phyloP scores from a whole-genome alignment of 140 eudicot genomes.

The Anethum foeniculum region DNA sequence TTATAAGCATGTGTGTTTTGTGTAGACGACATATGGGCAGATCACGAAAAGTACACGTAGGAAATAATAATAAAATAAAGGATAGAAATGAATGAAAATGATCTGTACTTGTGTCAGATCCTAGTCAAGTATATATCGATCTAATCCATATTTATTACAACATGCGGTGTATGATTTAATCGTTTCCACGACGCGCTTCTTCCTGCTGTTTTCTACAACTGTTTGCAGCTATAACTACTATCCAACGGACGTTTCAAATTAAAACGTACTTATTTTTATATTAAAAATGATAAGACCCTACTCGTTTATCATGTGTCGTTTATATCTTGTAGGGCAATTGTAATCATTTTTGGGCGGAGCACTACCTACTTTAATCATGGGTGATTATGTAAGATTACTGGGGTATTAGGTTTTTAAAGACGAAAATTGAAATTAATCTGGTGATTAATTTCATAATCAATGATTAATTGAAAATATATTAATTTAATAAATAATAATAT shows the following conservation, averaged over 20 bases:
- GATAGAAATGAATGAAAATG: background rate
- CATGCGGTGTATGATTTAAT: background rate
- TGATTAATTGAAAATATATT: too few relatives aligned
- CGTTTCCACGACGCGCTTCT: background rate
- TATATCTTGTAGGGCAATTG: too few relatives aligned
- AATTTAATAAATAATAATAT: too few relatives aligned
- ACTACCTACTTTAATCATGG: too few relatives aligned
- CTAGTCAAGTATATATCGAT: background rate
- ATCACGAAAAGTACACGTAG: background rate
- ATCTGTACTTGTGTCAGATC: constrained; percentile 5
- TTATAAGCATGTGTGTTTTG: background rate
- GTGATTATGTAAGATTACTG: too few relatives aligned
- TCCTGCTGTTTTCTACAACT: background rate
- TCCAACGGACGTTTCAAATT: background rate
- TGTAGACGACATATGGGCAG: background rate
- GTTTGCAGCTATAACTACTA: background rate
- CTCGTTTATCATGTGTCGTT: too few relatives aligned
- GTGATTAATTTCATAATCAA: too few relatives aligned
- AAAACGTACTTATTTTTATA: too few relatives aligned
- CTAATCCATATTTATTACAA: background rate
- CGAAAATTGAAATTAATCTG: too few relatives aligned
- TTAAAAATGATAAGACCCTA: too few relatives aligned
- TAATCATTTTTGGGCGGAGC: too few relatives aligned
- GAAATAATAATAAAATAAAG: background rate
- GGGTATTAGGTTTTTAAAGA: too few relatives aligned